Base-by-base conservation (phyloP, 1,284 basidiomycete species). In the Pascua guehoae region DNA sequence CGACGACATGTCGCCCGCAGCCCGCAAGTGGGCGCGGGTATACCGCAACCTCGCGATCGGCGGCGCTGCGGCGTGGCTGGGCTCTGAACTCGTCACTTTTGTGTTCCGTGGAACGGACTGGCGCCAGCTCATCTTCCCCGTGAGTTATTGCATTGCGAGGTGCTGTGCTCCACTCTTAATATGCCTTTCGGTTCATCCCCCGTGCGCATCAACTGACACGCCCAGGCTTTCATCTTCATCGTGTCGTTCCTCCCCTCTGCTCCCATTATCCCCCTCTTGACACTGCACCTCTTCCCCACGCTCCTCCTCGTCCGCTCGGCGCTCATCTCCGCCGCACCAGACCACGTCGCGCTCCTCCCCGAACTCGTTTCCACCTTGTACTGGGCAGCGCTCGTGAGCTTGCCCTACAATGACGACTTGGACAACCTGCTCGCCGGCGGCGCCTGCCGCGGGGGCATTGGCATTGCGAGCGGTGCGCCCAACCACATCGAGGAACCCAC, bases 331-430 rank as follows among this genome's bases (percentile, higher is more conserved):
- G 42, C 52, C 54, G 24, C 41, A 65, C 51, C 50, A 55, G 18
- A 55, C 61, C 1, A 11, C 64, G 5, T 63, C 74, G 14, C 53
- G 1, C 62, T 75, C 12, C 60, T 67, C 11, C 66, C 74, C 15
- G 67, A 75, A 40, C n/a, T 68, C 5, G 60, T 77, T 7, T 7
- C 3, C 24, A 32, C 7, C 24, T 7, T 32, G 24, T 72, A 73
- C 57, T 70, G 74, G 62, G 38, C 72, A 8, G 71, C 61, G 8
- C 54, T 80, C 39, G 56, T 76, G 51, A 66, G 67, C 51, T 59
- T 78, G 8, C 78, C 77, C 0, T 78, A 77, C 54, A 61, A 68
- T 12, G 66, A 71, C 18, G n/a, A n/a, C 0, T 55, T 77, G 48
- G 68, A 74, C 54, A 60, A 71, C 2, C 49, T 77, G 10, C 61